Conservation (phyloP, 257 asterid genomes). For the Petunia axillaris region DNA sequence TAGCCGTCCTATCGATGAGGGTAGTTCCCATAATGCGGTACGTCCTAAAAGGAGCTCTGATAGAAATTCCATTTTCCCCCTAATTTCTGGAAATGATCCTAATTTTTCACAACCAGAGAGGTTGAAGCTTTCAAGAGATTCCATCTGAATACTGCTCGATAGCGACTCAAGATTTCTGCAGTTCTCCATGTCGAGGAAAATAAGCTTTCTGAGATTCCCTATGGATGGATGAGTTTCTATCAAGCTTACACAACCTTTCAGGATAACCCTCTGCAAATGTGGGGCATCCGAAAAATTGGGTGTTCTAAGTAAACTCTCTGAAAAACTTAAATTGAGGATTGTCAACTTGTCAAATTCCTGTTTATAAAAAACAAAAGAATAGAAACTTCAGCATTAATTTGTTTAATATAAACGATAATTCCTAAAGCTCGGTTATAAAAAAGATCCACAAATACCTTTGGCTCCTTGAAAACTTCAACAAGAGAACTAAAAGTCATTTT, state of each 20-base stretch:
- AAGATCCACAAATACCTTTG: neutral
- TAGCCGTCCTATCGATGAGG: neutral
- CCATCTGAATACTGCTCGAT: neutral
- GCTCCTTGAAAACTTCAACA: neutral
- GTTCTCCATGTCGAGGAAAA: neutral
- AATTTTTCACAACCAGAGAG: neutral
- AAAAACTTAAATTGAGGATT: neutral
- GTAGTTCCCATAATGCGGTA: neutral
- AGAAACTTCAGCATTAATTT: neutral
- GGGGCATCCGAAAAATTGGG: conserved; percentile 4
- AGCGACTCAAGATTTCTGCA: neutral
- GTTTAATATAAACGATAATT: neutral
- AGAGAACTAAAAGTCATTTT: neutral
- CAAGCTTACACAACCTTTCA: neutral
- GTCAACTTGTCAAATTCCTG: neutral
- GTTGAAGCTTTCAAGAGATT: conserved; percentile 20
- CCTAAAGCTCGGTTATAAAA: neutral
- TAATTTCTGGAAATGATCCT: neutral
- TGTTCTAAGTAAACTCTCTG: neutral
- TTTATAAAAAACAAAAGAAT: neutral
- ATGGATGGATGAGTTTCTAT: conserved; percentile 7
- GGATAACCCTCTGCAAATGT: conserved; percentile 7
- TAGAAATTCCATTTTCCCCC: neutral
- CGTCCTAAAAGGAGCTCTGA: neutral
- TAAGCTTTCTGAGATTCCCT: conserved; percentile 16